Conservation (phyloP, 2,329 filamentous ascomycete genomes). For the Scorias spongiosa region DNA sequence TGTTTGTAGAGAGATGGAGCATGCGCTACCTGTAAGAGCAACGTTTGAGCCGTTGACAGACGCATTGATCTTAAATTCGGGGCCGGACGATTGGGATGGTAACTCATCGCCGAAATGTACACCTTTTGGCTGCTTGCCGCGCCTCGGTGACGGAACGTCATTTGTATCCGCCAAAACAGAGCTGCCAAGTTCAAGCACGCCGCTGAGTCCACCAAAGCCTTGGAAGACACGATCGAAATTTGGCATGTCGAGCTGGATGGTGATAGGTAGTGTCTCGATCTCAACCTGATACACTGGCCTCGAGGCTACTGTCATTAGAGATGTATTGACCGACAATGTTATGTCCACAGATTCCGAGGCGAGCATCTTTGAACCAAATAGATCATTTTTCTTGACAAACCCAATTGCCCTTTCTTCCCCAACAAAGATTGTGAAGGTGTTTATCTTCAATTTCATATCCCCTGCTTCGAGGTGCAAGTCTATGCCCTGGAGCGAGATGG, state of each 20-base stretch:
- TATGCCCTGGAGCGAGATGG: too few species aligned
- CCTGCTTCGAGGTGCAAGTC: too few species aligned
- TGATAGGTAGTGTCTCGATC: slow-evolving; percentile 61
- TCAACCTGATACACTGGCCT: slow-evolving; percentile 30
- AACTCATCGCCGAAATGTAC: slow-evolving; percentile 41
- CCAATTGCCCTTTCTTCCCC: slow-evolving; percentile 11
- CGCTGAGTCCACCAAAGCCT: slow-evolving; percentile 83
- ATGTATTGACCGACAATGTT: slow-evolving; percentile 7
- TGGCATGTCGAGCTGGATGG: slow-evolving; percentile 61
- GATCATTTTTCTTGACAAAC: slow-evolving; percentile 7
- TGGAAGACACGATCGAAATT: slow-evolving; percentile 72
- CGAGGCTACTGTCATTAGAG: slow-evolving; percentile 7
- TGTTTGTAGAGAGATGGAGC: slow-evolving; percentile 57
- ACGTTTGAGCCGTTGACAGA: slow-evolving; percentile 64
- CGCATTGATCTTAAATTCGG: slow-evolving; percentile 51
- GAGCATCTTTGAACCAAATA: slow-evolving; percentile 7
- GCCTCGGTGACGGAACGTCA: slow-evolving; percentile 20
- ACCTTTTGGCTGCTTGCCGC: slow-evolving; percentile 28
- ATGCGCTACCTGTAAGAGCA: slow-evolving; percentile 62
- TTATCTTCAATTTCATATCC: slow-evolving; percentile 2
- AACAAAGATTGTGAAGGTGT: slow-evolving; percentile 7
- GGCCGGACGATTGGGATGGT: slow-evolving; percentile 11
- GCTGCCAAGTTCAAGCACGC: slow-evolving; percentile 73
- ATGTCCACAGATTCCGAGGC: slow-evolving; percentile 10
- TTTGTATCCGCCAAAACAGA: slow-evolving; percentile 67